Evolutionary conservation across 2,329 filamentous ascomycete species (phyloP).

Genomic region (Aureobasidium melanogenum): DNA sequence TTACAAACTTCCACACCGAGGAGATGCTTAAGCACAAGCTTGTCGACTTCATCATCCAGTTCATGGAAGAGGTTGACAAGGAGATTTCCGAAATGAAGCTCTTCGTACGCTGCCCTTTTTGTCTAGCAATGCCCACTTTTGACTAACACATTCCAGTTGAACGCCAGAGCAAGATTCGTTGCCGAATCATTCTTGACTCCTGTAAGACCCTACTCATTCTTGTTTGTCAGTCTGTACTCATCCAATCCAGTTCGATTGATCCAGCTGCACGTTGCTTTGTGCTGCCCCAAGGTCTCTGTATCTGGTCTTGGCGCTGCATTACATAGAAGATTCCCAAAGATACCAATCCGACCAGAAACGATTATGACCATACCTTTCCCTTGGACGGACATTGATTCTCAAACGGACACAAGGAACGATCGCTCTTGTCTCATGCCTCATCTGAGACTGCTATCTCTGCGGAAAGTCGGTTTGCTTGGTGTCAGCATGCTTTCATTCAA

Average conservation of each 20-base stretch:
- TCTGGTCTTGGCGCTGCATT: constrained; percentile 2
- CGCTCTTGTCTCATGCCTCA: not conserved
- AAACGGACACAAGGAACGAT: not conserved
- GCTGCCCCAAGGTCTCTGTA: not conserved
- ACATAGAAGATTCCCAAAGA: constrained; percentile 12
- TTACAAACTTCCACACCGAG: constrained; percentile 98
- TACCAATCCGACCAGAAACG: constrained; percentile 7
- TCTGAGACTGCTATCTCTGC: not conserved
- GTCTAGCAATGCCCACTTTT: not conserved
- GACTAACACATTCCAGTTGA: constrained; percentile 55
- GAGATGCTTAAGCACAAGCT: constrained; percentile 99
- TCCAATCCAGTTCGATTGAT: constrained; percentile 14
- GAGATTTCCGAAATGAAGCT: constrained; percentile 99
- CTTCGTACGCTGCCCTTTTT: constrained; percentile 58
- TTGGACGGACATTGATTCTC: not conserved
- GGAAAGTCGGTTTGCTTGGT: not conserved
- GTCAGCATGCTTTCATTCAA: constrained; percentile 5
- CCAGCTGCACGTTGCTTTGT: not conserved
- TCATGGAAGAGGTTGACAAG: constrained; percentile 99
- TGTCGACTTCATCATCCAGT: constrained; percentile 97
- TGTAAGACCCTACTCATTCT: not conserved
- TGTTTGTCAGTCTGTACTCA: not conserved
- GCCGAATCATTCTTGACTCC: constrained; percentile 97
- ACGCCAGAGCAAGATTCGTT: constrained; percentile 92
- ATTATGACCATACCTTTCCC: not conserved